Percentiles rank a stretch among this genome's conserved stretches.
phyloP scores from a whole-genome alignment of 2,329 filamentous ascomycete genomes.

The Thielaviopsis ethacetica region DNA sequence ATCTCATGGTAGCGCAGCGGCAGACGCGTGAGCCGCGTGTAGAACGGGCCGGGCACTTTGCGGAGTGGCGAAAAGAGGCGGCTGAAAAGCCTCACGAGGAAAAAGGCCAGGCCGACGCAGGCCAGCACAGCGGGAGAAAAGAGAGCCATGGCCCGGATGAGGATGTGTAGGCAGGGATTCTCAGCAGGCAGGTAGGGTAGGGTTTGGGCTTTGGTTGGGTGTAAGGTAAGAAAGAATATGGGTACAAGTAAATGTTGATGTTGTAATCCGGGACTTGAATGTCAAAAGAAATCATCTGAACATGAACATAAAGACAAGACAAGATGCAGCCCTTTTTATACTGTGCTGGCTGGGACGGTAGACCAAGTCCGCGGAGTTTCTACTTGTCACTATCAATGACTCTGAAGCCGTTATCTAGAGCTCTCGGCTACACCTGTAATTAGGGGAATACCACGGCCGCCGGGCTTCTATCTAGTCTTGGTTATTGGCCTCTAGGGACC shows the following conservation, averaged over 20 bases:
- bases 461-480: neutral
- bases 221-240: no score
- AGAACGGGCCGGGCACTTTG: slow-evolving; percentile 30
- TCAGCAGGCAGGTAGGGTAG: no score
- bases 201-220: no score
- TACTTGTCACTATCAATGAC: neutral
- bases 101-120: slow-evolving; percentile 15
- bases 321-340: neutral
- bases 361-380: neutral
- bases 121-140: slow-evolving; percentile 17
- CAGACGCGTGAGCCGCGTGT: slow-evolving; percentile 33
- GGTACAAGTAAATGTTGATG: no score
- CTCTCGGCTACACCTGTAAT: neutral
- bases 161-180: neutral
- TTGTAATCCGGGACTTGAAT: neutral
- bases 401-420: neutral
- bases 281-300: neutral
- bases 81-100: slow-evolving; percentile 16
- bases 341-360: neutral
- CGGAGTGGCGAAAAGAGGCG: slow-evolving; percentile 20
- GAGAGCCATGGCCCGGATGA: neutral
- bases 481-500: no score
- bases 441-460: neutral
- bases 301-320: slow-evolving; percentile 5
- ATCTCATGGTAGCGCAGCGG: slow-evolving; percentile 41